Conservation (phyloP, 768 basidiomycete species). For the Boletellus emodensis region DNA sequence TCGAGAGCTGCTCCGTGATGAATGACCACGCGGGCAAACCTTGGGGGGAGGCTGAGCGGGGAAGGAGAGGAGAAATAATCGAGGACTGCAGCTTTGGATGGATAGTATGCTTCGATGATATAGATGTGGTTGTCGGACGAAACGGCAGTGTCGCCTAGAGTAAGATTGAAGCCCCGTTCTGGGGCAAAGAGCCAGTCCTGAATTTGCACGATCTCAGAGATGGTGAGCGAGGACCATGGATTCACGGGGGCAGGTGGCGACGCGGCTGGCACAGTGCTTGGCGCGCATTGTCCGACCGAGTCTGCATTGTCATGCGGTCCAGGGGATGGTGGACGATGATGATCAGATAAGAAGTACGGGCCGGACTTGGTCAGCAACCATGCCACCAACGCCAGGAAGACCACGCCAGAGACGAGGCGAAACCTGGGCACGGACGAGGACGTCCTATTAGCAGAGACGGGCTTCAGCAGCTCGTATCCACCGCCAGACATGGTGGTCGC, state of each 20-base stretch:
- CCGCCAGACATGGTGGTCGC: conserved; percentile 15
- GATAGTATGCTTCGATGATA: conserved; percentile 47
- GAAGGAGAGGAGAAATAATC: conserved; percentile 40
- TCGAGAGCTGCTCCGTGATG: conserved; percentile 42
- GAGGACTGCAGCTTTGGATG: conserved; percentile 45
- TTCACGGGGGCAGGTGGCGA: conserved; percentile 43
- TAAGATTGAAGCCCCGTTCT: conserved; percentile 46
- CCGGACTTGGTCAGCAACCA: conserved; percentile 11
- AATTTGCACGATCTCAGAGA: conserved; percentile 42
- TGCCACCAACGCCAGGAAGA: conserved; percentile 8
- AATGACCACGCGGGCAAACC: conserved; percentile 48
- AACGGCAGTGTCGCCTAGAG: conserved; percentile 27
- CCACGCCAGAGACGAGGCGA: conserved; percentile 11
- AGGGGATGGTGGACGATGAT: not conserved
- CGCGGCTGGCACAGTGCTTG: conserved; percentile 31
- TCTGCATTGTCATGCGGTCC: not conserved
- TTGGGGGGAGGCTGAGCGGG: conserved; percentile 27
- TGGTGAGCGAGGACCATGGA: conserved; percentile 48
- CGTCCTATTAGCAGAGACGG: not conserved
- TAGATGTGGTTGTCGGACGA: conserved; percentile 49
- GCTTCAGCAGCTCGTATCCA: conserved; percentile 18
- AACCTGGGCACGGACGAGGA: conserved; percentile 9
- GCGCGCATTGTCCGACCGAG: conserved; percentile 32
- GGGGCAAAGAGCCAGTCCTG: conserved; percentile 44
- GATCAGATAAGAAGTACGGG: conserved; percentile 1